Conservation (phyloP, 1,284 basidiomycete species). For the Leccinum brunneo-olivaceum region DNA sequence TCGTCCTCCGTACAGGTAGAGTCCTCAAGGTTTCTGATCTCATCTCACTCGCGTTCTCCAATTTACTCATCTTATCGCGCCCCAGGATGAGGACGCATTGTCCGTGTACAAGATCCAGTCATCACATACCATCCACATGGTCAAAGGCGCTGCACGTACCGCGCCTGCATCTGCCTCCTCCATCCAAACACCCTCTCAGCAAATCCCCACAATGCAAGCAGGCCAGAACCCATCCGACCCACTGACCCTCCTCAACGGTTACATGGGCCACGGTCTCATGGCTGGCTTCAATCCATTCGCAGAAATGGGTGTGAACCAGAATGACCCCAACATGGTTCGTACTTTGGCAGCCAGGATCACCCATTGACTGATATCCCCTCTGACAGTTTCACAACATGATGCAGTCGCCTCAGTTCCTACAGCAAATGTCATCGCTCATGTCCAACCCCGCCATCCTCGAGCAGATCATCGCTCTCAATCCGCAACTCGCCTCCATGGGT, state of each 20-base stretch:
- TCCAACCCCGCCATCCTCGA: slow-evolving; percentile 79
- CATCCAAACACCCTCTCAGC: slow-evolving; percentile 35
- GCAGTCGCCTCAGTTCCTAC: slow-evolving; percentile 73
- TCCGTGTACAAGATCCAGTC: slow-evolving; percentile 85
- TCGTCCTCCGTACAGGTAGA: slow-evolving; percentile 39
- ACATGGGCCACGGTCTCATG: slow-evolving; percentile 65
- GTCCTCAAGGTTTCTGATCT: slow-evolving; percentile 55
- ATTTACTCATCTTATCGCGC: slow-evolving; percentile 8
- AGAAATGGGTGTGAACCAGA: slow-evolving; percentile 78
- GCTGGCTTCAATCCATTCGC: slow-evolving; percentile 84
- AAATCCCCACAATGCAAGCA: slow-evolving; percentile 72
- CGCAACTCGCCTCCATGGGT: slow-evolving; percentile 72
- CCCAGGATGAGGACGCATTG: slow-evolving; percentile 75
- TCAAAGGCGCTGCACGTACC: slow-evolving; percentile 73
- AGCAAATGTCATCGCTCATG: slow-evolving; percentile 73
- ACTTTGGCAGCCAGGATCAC: background rate
- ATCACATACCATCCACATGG: slow-evolving; percentile 87
- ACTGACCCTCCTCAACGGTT: slow-evolving; percentile 67
- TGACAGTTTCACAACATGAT: slow-evolving; percentile 75
- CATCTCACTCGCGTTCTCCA: background rate
- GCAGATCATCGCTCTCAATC: slow-evolving; percentile 76
- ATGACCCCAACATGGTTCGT: slow-evolving; percentile 85
- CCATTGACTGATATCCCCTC: background rate
- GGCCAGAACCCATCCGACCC: slow-evolving; percentile 79
- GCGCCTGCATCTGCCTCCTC: slow-evolving; percentile 22